Base-by-base conservation (phyloP, 2,329 filamentous ascomycete species). In the Nannizziopsis barbatae region DNA sequence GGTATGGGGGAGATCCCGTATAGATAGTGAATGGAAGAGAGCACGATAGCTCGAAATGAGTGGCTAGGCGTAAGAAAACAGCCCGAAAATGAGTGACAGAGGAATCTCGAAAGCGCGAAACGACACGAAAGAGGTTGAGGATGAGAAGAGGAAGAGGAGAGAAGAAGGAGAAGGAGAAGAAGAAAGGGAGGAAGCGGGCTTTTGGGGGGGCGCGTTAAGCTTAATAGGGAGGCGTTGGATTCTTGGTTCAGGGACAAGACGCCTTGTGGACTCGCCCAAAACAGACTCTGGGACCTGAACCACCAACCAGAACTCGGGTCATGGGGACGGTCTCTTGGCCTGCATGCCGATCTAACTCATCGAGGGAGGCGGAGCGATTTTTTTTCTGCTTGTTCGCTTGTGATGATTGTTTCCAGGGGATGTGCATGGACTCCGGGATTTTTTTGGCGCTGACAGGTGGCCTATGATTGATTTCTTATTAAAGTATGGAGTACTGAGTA, bases 11-110 rank as follows among this genome's bases (percentile, higher is more conserved):
- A 18, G 30, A 36, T 49, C 17, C 40, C 20, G 32, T 32, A 36
- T 35, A 50, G 45, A 8, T 42, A 50, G 41, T 35, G 47, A 50
- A 42, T 30, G 36, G 12, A 8, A 47, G 20, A 4, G 31, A 37
- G 33, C n/a, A 42, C 12, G 15, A 22, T 14, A 35, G 20, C 11
- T 36, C 31, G 47, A 43, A 50, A 50, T 22, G 47, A 50, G 17
- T 50, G 47, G 47, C 20, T 33, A 49, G 41, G 47, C 47, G 37
- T 38, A 7, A 31, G 7, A 7, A 44, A 27, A 49, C n/a, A 32
- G 41, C 40, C 47, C 33, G 30, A 33, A 38, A 49, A 22, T 18
- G 46, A 43, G 11, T 43, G 46, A 49, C 39, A 44, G 47, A 30
- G 31, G 36, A 32, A 50, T 41, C 46, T n/a, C 40, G 17, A 43